Evolutionary conservation across 495 filamentous ascomycete genomes (phyloP).

Genomic region (Endocarpon pusillum): DNA sequence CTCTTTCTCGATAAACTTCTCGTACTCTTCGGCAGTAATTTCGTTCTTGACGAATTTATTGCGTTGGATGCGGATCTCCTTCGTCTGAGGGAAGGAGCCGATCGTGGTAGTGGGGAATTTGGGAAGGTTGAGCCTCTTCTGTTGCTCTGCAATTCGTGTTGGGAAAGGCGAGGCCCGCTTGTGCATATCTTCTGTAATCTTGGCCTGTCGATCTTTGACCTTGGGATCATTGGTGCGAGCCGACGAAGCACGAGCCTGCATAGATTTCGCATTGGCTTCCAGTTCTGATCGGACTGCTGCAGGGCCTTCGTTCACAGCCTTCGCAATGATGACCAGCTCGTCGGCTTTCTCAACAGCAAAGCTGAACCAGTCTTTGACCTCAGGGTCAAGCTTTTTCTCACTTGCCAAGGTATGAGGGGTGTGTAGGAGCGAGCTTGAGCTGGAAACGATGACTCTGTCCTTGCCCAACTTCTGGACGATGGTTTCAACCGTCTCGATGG

Average conservation of each 20-base stretch:
- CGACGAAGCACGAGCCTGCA: conserved; percentile 75
- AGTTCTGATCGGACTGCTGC: conserved; percentile 69
- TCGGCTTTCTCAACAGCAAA: conserved; percentile 89
- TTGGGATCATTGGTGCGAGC: conserved; percentile 88
- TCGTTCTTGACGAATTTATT: conserved; percentile 98
- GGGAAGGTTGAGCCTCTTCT: conserved; percentile 74
- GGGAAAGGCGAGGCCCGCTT: conserved; percentile 82
- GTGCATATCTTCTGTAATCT: conserved; percentile 70
- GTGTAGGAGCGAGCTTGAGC: conserved; percentile 92
- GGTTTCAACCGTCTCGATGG: conserved; percentile 72
- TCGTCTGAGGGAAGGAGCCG: conserved; percentile 97
- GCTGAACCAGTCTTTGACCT: conserved; percentile 95
- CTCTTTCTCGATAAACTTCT: conserved; percentile 96
- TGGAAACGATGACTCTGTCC: conserved; percentile 89
- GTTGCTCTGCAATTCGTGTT: conserved; percentile 65
- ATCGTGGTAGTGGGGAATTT: conserved; percentile 98
- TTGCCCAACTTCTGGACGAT: conserved; percentile 87
- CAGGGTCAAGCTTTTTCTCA: conserved; percentile 88
- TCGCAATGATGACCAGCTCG: conserved; percentile 86
- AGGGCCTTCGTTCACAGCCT: conserved; percentile 83
- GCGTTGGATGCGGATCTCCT: conserved; percentile 86
- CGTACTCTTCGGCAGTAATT: conserved; percentile 80
- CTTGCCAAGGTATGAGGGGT: conserved; percentile 90
- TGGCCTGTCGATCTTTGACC: conserved; percentile 86
- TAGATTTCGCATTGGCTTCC: conserved; percentile 84